Evolutionary conservation across 257 asterid species (phyloP), one percentile per base, ranked within the genome.

Genomic region (Solanum chiquidenum): DNA sequence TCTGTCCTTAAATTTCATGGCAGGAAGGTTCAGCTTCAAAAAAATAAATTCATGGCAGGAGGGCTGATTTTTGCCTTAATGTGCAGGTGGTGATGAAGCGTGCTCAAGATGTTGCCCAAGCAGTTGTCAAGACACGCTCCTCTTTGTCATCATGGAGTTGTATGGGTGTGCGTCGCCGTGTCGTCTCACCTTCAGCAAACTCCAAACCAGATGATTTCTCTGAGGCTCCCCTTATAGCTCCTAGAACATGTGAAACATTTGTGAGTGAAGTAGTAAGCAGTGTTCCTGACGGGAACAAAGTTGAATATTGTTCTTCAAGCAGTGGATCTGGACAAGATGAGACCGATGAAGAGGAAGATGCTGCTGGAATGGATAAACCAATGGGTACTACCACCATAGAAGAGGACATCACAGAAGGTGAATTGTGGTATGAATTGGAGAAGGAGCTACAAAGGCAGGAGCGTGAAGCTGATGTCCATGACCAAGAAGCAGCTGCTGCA

Each of bases 51-150:
- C 72, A 10, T 74, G 29, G 66, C 55, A 69, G 49, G 52, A 82
- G 40, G 66, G 60, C 88, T 88, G 83, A 90, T 87, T 12, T 64
- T 16, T 35, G 37, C 34, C 84, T 75, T 77, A 58, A 85, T 85
- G 75, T 27, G 69, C 90, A 96, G 98, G 98, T 92, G 58, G 97
- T 96, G 89, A 94, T 96, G 91, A 96, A 90, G 92, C 98, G 97
- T 9, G 99, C 99, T 14, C 98, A 96, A 88, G 95, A 93, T 90
- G 98, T 96, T 68, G 99, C 99, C 88, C 98, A 93, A 87, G 98
- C 98, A 52, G 99, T 96, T 62, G 95, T 94, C 9, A 93, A 93
- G 89, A 94, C 97, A 52, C 96, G 95, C 18, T 73, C 96, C 77
- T 93, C 98, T 55, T 89, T 96, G 84, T 90, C 98, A 46, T 91